Evolutionary conservation across 129 eudicot genomes (phyloP).

Genomic region (Helianthus tuberosus): DNA sequence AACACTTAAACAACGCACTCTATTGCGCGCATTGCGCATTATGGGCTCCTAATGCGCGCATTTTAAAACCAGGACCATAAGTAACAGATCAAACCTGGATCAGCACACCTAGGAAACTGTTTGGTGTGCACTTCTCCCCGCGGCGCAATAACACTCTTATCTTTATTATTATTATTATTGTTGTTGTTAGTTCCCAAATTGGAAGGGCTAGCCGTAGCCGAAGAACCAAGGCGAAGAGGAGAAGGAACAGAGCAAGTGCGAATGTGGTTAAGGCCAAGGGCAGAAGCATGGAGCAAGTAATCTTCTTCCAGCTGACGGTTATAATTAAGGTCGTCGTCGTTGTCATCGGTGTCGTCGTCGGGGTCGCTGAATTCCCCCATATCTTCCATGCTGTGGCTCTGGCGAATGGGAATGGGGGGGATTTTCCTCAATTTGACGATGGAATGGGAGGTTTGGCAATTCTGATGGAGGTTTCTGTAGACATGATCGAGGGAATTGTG

Average conservation of each 20-base stretch:
- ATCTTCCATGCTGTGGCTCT: slow-evolving; percentile 37
- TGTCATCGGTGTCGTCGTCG: slow-evolving; percentile 28
- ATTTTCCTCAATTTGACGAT: slow-evolving; percentile 61
- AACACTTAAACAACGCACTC: too few relatives aligned
- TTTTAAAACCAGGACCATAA: too few relatives aligned
- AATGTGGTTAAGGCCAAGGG: slow-evolving; percentile 77
- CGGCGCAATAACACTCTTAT: slow-evolving; percentile 26
- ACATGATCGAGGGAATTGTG: slow-evolving; percentile 43
- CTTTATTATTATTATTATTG: slow-evolving; percentile 14
- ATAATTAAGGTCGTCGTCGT: slow-evolving; percentile 27
- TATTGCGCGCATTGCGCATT: too few relatives aligned
- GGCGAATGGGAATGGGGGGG: slow-evolving; percentile 69
- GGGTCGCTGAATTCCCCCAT: slow-evolving; percentile 34
- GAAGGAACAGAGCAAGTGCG: slow-evolving; percentile 78
- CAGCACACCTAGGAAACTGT: slow-evolving; percentile 15
- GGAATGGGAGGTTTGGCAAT: slow-evolving; percentile 45
- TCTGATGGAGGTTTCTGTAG: slow-evolving; percentile 42
- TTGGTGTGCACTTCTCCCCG: slow-evolving; percentile 15
- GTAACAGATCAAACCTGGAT: slow-evolving; percentile 29
- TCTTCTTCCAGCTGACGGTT: slow-evolving; percentile 43
- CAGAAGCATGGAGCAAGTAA: slow-evolving; percentile 55
- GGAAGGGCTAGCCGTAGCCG: slow-evolving; percentile 28
- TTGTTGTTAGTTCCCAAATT: slow-evolving; percentile 28
- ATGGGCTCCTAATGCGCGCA: too few relatives aligned
- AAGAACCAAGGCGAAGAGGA: slow-evolving; percentile 38